A percentile compares a stretch with the other conserved stretches of the same genome.
Evolutionary conservation across 352 stramenopile genomes (phyloP).

Genomic region (Globisporangium acanthophoron): DNA sequence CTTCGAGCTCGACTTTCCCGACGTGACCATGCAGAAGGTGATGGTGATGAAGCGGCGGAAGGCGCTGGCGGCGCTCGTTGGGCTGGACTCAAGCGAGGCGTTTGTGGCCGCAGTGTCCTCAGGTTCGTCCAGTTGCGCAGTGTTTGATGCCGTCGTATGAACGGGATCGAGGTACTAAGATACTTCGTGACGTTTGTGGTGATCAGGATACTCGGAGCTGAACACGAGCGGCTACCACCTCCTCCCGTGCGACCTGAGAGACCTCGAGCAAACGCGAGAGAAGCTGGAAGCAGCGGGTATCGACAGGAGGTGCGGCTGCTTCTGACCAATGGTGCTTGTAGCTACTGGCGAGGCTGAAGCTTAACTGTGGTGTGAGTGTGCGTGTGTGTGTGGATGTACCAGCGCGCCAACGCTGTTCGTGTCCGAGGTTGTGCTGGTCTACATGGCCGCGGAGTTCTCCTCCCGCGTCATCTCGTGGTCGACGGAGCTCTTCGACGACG

Average conservation of each 20-base stretch:
- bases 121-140: conserved; percentile 13
- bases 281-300: conserved; percentile 63
- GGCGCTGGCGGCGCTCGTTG: conserved; percentile 39
- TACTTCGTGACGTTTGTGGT: neutral
- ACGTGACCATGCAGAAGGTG: conserved; percentile 79
- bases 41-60: conserved; percentile 69
- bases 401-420: conserved; percentile 73
- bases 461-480: conserved; percentile 71
- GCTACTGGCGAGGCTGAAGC: too few relatives aligned
- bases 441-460: conserved; percentile 86
- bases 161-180: neutral
- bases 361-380: neutral
- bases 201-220: conserved; percentile 52
- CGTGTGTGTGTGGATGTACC: neutral
- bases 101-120: conserved; percentile 52
- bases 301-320: conserved; percentile 24
- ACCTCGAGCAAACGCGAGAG: conserved; percentile 37
- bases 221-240: conserved; percentile 70
- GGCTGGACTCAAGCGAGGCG: conserved; percentile 25
- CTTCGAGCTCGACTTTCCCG: conserved; percentile 81
- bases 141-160: too few relatives aligned
- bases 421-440: conserved; percentile 90
- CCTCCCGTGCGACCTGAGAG: conserved; percentile 70
- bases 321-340: neutral
- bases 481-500: conserved; percentile 56